Base-by-base conservation (phyloP, 345 rosid species). In the Barbarea vulgaris region DNA sequence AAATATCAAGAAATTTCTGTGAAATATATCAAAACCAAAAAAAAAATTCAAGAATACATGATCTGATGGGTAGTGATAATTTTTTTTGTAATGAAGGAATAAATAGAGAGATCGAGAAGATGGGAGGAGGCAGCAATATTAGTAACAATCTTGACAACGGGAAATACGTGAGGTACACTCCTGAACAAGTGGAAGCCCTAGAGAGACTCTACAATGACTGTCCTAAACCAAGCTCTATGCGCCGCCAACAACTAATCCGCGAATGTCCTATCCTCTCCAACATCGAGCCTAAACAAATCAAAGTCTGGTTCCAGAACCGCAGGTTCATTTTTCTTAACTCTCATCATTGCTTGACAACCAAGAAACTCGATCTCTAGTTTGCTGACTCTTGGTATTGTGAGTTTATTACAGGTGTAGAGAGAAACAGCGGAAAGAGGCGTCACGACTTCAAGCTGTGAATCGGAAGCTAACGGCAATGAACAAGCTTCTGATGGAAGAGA, bases 261-360 rank as follows among this genome's bases (percentile, higher is more conserved):
- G 99, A 96, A 77, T 96, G 97, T 77, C 97, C 98, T 78, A 89
- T 93, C 82, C 85, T 96, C 76, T 74, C 93, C 74, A 87, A 96
- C 84, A 89, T 96, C 57, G 99, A 96, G 77, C 95, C 99, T 46
- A 96, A 93, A 84, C 99, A 96, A 88, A 96, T 96, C 93, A 96
- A 96, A 87, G 98, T 96, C 75, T 96, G 99, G 99, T 96, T 96
- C 70, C 99, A 96, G 55, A 96, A 96, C 70, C 96, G 98, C 84
- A 93, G 99, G 99, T 91, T 70, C 75, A 24, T 18, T 44, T 15
- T 59, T 34, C 52, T 50, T 60, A 3, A 12, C 41, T 73, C 11
- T 60, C 18, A 17, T 67, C 9, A 4, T 67, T 73, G 17, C 70
- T 73, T 78, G 69, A 64, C 1, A 13, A 10, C 25, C 77, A 78